phyloP scores from a whole-genome alignment of 2,329 filamentous ascomycete genomes.

The Colletotrichum navitas region DNA sequence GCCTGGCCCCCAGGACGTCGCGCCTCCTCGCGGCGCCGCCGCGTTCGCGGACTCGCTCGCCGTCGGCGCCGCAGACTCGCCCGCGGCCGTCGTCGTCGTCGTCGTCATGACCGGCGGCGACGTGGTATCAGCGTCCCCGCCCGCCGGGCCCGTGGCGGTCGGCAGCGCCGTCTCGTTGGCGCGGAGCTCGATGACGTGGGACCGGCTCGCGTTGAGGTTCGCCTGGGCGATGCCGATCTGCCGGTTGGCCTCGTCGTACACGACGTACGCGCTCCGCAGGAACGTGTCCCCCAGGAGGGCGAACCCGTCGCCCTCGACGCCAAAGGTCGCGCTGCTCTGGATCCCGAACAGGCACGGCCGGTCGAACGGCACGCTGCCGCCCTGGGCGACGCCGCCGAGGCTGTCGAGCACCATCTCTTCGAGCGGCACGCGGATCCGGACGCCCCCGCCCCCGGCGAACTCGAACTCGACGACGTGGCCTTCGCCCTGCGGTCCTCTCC shows the following conservation, averaged over 20 bases:
- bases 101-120: not conserved
- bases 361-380: conserved; percentile 55
- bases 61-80: conserved; percentile 9
- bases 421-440: conserved; percentile 67
- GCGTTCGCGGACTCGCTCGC: conserved; percentile 21
- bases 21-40: not conserved
- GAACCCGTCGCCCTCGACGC: conserved; percentile 66
- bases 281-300: conserved; percentile 79
- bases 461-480: conserved; percentile 56
- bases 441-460: conserved; percentile 44
- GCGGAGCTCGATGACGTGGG: conserved; percentile 61
- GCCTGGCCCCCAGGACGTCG: not conserved
- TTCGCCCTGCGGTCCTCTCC: conserved; percentile 51
- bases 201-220: conserved; percentile 60
- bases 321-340: conserved; percentile 70
- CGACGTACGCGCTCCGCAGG: conserved; percentile 79
- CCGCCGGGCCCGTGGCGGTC: conserved; percentile 53
- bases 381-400: conserved; percentile 46
- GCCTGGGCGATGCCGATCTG: conserved; percentile 74
- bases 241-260: conserved; percentile 80
- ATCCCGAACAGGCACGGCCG: conserved; percentile 68
- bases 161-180: conserved; percentile 56
- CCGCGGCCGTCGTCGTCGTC: not conserved
- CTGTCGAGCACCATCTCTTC: conserved; percentile 68
- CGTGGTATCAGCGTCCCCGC: not conserved